Evolutionary conservation across 2,329 filamentous ascomycete genomes (phyloP), one percentile per base, ranked within the genome.

Genomic region (Talaromyces sp.): DNA sequence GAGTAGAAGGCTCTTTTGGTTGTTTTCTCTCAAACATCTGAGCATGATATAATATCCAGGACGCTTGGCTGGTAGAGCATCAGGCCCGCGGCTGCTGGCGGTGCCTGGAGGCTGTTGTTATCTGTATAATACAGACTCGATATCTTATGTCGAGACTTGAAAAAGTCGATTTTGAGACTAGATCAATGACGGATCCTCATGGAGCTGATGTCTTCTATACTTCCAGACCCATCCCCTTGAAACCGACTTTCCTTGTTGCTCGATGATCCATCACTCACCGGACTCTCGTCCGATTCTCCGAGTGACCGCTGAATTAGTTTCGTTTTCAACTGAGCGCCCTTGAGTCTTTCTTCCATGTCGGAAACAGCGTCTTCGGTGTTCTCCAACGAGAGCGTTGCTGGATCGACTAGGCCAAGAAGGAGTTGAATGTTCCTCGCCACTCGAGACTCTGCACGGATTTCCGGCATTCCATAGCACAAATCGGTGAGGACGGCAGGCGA

Each of bases 281-380:
- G 58, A 7, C 62, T 58, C 38, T 73, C 72, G 56, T 75, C 72
- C 26, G 72, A 66, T 66, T 83, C 81, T 8, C 83, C 83, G 27
- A 84, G 69, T 10, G 90, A 86, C 62, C 87, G 87, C 73, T 94
- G 89, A 51, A 97, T 86, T 53, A 99, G 83, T 75, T 93, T 96
- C 1, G 85, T 84, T 72, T 96, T 97, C 3, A 89, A 89, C 66
- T 86, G 84, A 3, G 92, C 93, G 64, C 90, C 85, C 76, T 92
- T 94, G 43, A 96, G 71, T 12, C 92, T 83, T 72, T 97, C 91
- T 69, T 99, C 94, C 69, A 96, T 92, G 68, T 97, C 92, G 56
- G 89, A 88, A 24, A 99, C 92, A 0, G 88, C 88, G 53, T 96
- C 91, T 70, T 97, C 93, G 4, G 85, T 88, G 71, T 99, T 99